A percentile compares a stretch with the other conserved stretches of the same genome.
Evolutionary conservation across 2,329 filamentous ascomycete species (phyloP).

Genomic region (Gaeumannomyces sp.): DNA sequence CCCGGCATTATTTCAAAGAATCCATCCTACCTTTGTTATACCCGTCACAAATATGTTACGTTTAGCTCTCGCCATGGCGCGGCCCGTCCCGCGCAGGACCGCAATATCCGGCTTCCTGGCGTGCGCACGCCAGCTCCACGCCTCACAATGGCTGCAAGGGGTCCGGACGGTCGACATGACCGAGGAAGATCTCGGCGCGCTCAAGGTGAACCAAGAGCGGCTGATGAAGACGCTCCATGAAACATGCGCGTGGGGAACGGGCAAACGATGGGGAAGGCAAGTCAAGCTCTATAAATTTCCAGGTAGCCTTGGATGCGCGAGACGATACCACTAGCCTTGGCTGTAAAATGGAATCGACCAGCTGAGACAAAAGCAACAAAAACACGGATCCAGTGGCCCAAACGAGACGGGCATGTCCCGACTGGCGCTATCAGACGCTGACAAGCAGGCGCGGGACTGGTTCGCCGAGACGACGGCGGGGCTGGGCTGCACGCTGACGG

Average conservation of each 20-base stretch:
- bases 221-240: constrained; percentile 15
- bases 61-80: not conserved
- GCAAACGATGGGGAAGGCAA: constrained; percentile 62
- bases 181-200: constrained; percentile 7
- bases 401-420: constrained; percentile 74
- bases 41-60: not conserved
- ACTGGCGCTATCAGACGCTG: constrained; percentile 63
- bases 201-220: constrained; percentile 12
- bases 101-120: not conserved
- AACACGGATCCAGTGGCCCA: constrained; percentile 27
- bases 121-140: not conserved
- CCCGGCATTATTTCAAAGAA: too few relatives aligned
- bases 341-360: constrained; percentile 11
- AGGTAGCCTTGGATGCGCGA: too few relatives aligned
- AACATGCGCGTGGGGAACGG: constrained; percentile 24
- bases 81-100: not conserved
- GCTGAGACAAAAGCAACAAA: constrained; percentile 14
- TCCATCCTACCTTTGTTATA: not conserved
- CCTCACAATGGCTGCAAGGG: not conserved
- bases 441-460: constrained; percentile 69
- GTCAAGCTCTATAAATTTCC: not conserved
- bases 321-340: not conserved
- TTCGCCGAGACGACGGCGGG: constrained; percentile 57
- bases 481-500: constrained; percentile 59
- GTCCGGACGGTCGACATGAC: not conserved